Base-by-base conservation (phyloP, 371 early-diverging fungal genomes). In the Choanephora cucurbitarum region DNA sequence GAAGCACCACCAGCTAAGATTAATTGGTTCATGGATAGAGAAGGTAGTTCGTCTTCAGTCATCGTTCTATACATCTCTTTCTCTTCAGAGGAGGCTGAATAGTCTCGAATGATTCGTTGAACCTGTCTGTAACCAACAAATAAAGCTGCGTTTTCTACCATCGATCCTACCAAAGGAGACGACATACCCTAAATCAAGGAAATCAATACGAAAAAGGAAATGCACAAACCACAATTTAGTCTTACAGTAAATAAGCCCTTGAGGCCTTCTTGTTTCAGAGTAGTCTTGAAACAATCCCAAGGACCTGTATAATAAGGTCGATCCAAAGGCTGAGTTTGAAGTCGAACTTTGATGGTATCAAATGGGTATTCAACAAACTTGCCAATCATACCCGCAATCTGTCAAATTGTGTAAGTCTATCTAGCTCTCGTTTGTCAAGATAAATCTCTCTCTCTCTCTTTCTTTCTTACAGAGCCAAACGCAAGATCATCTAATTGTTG, bases 331-430 rank as follows among this genome's bases (percentile, higher is more conserved):
- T 92, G 91, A 1, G 93, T 87, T 66, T 98, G 98, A 45, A 97
- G 84, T 9, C 96, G 86, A 21, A 96, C 96, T 62, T 98, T 98
- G 73, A 98, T 81, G 1, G 98, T 97, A 79, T 98, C 98, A 69
- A 96, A 95, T 15, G 98, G 98, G 68, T 91, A 94, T 71, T 98
- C 97, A 52, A 95, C 89, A 57, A 92, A 75, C 82, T 96, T 96
- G 65, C 94, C 95, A 41, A 88, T 79, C 72, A 95, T 86, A 34
- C 97, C 97, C 7, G 95, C 89, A 28, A 92, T 57, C 89, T 87
- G 39, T 9, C 31, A 3, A 32, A 19, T n/a, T 37, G 33, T 44
- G 23, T 19, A 44, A 18, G n/a, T 28, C 3, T 37, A 31, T 7
- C 17, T 34, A 32, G 34, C 1, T 32, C 13, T 21, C 13, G 15